These are phyloP conservation scores for Amanita subjunquillea DNA, from an alignment of 768 basidiomycete genomes.

Conservation along the genomic window DNA sequence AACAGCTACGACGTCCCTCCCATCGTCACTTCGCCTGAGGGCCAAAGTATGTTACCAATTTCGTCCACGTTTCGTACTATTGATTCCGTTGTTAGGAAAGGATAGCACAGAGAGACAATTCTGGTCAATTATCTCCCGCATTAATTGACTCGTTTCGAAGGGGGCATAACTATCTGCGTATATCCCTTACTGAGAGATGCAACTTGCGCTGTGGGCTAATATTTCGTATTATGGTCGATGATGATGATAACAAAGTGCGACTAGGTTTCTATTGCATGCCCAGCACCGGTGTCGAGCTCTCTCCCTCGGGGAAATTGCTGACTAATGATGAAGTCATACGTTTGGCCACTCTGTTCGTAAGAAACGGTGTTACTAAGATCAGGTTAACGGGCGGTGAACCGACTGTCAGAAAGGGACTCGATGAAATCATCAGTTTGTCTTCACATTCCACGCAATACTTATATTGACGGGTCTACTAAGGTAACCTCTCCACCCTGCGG, in stretches of 20 bases:
- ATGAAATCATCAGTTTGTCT: conserved; percentile 52
- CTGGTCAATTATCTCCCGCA: conserved; percentile 35
- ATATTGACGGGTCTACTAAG: conserved; percentile 22
- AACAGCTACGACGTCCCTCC: not conserved
- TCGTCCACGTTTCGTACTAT: not conserved
- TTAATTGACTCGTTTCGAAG: conserved; percentile 61
- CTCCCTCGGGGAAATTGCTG: conserved; percentile 58
- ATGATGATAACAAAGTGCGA: not conserved
- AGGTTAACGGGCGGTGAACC: conserved; percentile 86
- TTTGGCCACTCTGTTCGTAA: conserved; percentile 68
- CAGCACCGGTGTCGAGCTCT: conserved; percentile 64
- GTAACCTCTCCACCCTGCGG: conserved; percentile 50
- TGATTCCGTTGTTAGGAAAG: conserved; percentile 28
- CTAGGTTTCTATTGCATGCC: conserved; percentile 93
- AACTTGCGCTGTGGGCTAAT: conserved; percentile 65
- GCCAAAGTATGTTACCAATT: not conserved
- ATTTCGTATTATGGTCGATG: not conserved
- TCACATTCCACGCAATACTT: not conserved
- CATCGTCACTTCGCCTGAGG: not conserved
- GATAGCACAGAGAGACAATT: conserved; percentile 44
- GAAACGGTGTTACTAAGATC: conserved; percentile 79
- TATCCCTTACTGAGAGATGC: conserved; percentile 79
- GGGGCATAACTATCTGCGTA: conserved; percentile 79
- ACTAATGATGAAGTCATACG: conserved; percentile 69
- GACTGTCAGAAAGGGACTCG: conserved; percentile 67